Evolutionary conservation across 2,329 filamentous ascomycete genomes (phyloP).

Genomic region (Pseudocercospora fijiensis): DNA sequence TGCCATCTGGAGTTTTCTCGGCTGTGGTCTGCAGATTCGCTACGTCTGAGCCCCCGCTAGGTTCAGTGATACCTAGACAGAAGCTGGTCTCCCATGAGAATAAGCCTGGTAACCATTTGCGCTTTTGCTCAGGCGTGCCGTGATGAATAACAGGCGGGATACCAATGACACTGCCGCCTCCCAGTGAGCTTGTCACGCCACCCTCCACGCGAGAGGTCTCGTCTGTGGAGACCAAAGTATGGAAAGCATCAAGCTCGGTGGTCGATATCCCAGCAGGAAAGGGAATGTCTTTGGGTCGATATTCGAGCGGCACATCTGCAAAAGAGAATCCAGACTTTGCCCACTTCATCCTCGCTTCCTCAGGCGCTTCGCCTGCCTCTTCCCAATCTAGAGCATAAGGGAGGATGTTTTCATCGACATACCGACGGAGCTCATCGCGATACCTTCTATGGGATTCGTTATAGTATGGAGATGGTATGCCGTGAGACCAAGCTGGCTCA

Average conservation of each 20-base stretch:
- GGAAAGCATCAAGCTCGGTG: slow-evolving; percentile 57
- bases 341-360: slow-evolving; percentile 44
- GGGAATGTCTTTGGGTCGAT: slow-evolving; percentile 43
- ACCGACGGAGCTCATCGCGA: slow-evolving; percentile 57
- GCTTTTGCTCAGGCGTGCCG: slow-evolving; percentile 60
- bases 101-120: slow-evolving; percentile 58
- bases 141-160: slow-evolving; percentile 63
- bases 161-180: slow-evolving; percentile 62
- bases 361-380: slow-evolving; percentile 49
- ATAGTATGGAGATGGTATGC: slow-evolving; percentile 61
- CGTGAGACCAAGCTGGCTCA: slow-evolving; percentile 50
- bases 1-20: slow-evolving; percentile 42
- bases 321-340: slow-evolving; percentile 46
- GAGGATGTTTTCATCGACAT: slow-evolving; percentile 59
- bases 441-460: slow-evolving; percentile 60
- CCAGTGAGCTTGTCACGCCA: slow-evolving; percentile 59
- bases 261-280: slow-evolving; percentile 49
- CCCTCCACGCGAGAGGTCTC: slow-evolving; percentile 40
- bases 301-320: slow-evolving; percentile 46
- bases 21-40: slow-evolving; percentile 64
- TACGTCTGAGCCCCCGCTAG: slow-evolving; percentile 62
- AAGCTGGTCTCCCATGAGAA: slow-evolving; percentile 61
- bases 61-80: slow-evolving; percentile 66
- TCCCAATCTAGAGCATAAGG: slow-evolving; percentile 65
- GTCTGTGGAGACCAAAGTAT: slow-evolving; percentile 41